These are phyloP conservation scores for Teunomyces gatunensis DNA, from an alignment of 805 yeast species.

Conservation along the genomic window DNA sequence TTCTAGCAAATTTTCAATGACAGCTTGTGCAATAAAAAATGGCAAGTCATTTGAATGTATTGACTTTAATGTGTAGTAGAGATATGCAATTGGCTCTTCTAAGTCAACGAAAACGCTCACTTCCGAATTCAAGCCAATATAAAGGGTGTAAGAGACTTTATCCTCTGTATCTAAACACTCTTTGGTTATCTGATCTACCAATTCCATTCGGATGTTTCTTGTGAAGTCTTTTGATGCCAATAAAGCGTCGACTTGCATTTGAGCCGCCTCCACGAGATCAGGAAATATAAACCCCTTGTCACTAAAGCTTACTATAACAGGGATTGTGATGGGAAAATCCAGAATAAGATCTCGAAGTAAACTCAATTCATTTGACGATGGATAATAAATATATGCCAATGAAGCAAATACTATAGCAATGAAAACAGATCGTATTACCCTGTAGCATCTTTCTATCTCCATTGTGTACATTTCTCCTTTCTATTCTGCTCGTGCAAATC, in stretches of 20 bases:
- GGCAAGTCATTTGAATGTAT: slow-evolving; percentile 62
- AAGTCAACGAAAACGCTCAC: slow-evolving; percentile 46
- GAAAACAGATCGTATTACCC: neutral
- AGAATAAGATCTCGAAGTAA: slow-evolving; percentile 19
- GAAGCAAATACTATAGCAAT: neutral
- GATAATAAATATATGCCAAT: neutral
- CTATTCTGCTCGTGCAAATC: too few relatives aligned
- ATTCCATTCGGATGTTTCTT: neutral
- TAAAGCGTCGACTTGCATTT: slow-evolving; percentile 30
- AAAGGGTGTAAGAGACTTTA: neutral
- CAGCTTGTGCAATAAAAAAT: slow-evolving; percentile 51
- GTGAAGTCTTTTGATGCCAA: neutral
- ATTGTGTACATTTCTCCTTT: neutral
- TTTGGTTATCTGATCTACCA: neutral
- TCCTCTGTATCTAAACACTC: neutral
- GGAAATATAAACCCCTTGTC: slow-evolving; percentile 55
- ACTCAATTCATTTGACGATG: neutral
- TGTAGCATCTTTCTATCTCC: neutral
- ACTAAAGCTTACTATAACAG: slow-evolving; percentile 16
- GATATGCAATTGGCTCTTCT: slow-evolving; percentile 34
- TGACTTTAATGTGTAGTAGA: slow-evolving; percentile 42
- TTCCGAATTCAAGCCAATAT: slow-evolving; percentile 34
- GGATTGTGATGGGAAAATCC: neutral
- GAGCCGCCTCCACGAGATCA: slow-evolving; percentile 56
- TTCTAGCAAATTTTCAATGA: slow-evolving; percentile 28